Evolutionary conservation across 2,329 filamentous ascomycete genomes (phyloP).

Genomic region (Venturia effusa): DNA sequence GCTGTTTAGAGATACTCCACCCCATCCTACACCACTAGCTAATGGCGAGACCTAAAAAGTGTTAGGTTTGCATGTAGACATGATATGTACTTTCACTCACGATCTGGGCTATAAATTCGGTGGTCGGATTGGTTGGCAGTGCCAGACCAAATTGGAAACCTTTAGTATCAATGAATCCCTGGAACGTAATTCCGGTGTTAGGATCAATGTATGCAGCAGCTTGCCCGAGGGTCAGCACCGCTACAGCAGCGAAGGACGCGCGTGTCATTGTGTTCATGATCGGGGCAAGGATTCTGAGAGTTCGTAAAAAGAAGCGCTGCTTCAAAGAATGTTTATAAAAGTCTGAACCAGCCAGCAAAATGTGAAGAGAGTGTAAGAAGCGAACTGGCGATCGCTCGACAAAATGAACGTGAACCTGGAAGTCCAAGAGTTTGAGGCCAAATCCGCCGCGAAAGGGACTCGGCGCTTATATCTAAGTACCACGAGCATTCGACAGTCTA

Average conservation of each 20-base stretch:
- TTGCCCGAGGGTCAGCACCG: not conserved
- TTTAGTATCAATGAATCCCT: not conserved
- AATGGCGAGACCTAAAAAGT: not conserved
- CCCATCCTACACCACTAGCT: not conserved
- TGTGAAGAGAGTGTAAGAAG: not conserved
- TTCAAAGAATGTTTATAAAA: not conserved
- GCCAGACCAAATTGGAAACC: slow-evolving; percentile 4
- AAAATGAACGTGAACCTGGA: not conserved
- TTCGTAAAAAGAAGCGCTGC: not conserved
- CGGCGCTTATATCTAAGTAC: not conserved
- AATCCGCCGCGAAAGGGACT: not conserved
- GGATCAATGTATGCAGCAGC: slow-evolving; percentile 4
- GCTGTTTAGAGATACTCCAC: not conserved
- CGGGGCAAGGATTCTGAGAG: not conserved
- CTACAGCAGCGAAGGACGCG: not conserved
- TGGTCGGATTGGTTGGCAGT: not conserved
- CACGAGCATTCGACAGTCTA: not conserved
- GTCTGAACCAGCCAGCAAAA: slow-evolving; percentile 3
- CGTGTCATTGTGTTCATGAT: not conserved
- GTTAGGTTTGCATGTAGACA: not conserved
- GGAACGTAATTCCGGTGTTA: not conserved
- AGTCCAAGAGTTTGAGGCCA: not conserved
- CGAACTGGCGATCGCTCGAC: not conserved
- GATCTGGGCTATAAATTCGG: not conserved
- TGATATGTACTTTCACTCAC: not conserved